Conservation (phyloP, 2,329 filamentous ascomycete genomes). For the Aureobasidium sp. region DNA sequence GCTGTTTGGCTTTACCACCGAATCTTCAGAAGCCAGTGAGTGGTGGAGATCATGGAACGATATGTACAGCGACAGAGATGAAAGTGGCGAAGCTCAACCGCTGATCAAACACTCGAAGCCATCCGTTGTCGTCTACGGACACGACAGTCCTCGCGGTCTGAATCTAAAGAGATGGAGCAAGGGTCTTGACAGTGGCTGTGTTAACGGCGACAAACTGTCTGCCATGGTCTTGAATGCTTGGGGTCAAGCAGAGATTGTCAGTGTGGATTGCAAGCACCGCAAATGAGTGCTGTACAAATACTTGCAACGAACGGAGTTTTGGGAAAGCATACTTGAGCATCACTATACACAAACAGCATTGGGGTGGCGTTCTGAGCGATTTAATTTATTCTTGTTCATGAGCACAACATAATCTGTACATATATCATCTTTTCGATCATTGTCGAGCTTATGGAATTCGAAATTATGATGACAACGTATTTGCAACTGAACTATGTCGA, state of each 20-base stretch:
- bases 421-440: neutral
- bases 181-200: conserved; percentile 79
- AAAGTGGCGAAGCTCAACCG: neutral
- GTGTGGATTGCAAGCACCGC: conserved; percentile 37
- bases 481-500: too few relatives aligned
- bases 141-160: conserved; percentile 68
- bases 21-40: neutral
- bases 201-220: conserved; percentile 66
- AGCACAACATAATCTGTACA: neutral
- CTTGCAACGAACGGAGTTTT: neutral
- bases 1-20: neutral
- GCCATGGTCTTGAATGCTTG: conserved; percentile 65
- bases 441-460: neutral
- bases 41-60: conserved; percentile 7
- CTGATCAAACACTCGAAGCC: conserved; percentile 24
- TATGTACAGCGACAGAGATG: neutral
- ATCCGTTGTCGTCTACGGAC: conserved; percentile 75
- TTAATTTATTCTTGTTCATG: neutral
- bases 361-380: neutral
- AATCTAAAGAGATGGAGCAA: conserved; percentile 63
- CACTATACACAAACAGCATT: neutral
- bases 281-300: neutral
- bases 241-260: conserved; percentile 27
- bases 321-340: neutral
- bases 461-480: neutral